A percentile compares a stretch with the other conserved stretches of the same genome.
These are phyloP conservation scores for Ophiosphaerella narmari DNA, from an alignment of 2,329 filamentous ascomycete species.

Conservation along the genomic window DNA sequence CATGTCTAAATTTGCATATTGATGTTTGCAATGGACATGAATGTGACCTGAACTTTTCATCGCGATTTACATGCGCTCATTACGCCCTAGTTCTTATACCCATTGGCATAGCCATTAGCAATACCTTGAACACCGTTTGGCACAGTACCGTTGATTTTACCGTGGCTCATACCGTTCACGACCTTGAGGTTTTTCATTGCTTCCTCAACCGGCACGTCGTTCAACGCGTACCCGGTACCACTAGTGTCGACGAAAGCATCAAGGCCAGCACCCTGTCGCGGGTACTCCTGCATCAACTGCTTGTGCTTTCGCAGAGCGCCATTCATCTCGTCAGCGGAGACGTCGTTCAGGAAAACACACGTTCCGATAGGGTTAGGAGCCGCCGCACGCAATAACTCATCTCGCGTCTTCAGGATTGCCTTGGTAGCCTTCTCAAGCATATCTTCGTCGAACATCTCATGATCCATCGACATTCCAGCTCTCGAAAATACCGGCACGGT, in stretches of 20 bases:
- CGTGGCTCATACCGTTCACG: conserved; percentile 31
- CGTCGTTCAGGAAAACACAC: conserved; percentile 72
- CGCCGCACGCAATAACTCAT: conserved; percentile 69
- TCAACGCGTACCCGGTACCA: conserved; percentile 66
- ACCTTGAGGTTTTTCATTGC: conserved; percentile 23
- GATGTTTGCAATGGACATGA: too few relatives aligned
- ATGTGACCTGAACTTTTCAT: too few relatives aligned
- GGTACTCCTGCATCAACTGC: conserved; percentile 64
- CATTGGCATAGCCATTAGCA: conserved; percentile 24
- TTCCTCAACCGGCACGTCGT: conserved; percentile 47
- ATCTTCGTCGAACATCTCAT: conserved; percentile 68
- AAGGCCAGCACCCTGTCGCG: conserved; percentile 66
- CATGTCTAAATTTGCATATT: neutral
- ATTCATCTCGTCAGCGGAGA: conserved; percentile 65
- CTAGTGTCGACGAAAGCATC: conserved; percentile 72
- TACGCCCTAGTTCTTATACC: conserved; percentile 31
- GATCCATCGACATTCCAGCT: conserved; percentile 73
- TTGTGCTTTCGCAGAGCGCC: conserved; percentile 67
- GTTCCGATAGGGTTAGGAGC: conserved; percentile 70
- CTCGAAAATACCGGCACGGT: conserved; percentile 70
- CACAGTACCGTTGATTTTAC: conserved; percentile 20
- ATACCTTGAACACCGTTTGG: conserved; percentile 4
- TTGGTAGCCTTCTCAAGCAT: conserved; percentile 68
- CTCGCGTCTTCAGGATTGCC: conserved; percentile 72
- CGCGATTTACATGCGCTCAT: too few relatives aligned